Percentiles rank a stretch among this genome's conserved stretches.
phyloP scores from a whole-genome alignment of 768 basidiomycete genomes.

The Mycena alexandri region DNA sequence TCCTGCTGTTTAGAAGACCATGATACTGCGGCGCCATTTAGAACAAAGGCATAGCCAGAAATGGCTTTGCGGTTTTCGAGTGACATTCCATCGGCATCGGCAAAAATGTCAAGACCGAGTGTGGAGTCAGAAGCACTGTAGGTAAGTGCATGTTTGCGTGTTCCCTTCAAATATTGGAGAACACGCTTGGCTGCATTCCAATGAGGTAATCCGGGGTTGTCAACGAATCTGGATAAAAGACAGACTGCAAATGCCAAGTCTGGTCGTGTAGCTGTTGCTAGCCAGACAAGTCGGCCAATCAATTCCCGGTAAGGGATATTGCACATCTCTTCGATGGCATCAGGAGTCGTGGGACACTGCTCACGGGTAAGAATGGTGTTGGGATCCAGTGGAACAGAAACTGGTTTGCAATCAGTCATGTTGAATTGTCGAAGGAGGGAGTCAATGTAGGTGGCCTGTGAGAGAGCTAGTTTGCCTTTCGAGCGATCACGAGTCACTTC shows the following conservation, averaged over 20 bases:
- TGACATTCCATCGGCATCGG: constrained; percentile 27
- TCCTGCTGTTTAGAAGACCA: constrained; percentile 48
- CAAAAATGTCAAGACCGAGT: constrained; percentile 16
- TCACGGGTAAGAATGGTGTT: constrained; percentile 5
- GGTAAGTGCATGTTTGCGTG: constrained; percentile 17
- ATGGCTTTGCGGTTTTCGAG: constrained; percentile 22
- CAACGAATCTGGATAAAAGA: constrained; percentile 11
- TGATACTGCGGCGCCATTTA: constrained; percentile 40
- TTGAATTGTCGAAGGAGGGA: constrained; percentile 41
- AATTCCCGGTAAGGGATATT: not conserved
- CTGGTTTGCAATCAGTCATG: constrained; percentile 17
- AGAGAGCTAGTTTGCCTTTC: constrained; percentile 41
- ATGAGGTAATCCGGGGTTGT: constrained; percentile 20
- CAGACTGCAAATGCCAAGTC: not conserved
- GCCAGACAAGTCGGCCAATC: not conserved
- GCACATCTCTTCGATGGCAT: not conserved
- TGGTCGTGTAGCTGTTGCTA: not conserved
- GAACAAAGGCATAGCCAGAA: constrained; percentile 23
- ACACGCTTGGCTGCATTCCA: constrained; percentile 27
- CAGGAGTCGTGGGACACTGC: constrained; percentile 3
- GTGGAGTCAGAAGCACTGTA: constrained; percentile 15
- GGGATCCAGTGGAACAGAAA: constrained; percentile 19
- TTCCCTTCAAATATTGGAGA: constrained; percentile 29
- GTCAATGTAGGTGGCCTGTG: constrained; percentile 46
- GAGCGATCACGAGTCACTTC: constrained; percentile 40